Percentiles rank a stretch among this genome's conserved stretches.
phyloP scores from a whole-genome alignment of 2,329 filamentous ascomycete species.

The Pseudogymnoascus sp. region DNA sequence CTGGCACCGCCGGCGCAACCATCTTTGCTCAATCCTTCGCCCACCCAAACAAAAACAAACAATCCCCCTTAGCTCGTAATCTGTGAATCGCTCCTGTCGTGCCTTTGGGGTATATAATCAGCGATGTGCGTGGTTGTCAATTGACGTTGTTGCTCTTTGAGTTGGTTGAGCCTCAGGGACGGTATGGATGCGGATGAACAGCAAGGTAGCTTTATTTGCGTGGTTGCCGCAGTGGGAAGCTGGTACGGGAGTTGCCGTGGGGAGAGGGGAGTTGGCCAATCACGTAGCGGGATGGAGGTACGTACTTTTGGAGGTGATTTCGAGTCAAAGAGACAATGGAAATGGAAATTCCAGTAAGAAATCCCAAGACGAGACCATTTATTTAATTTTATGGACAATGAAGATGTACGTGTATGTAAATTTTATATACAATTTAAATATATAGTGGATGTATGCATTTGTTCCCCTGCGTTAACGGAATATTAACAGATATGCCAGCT shows the following conservation, averaged over 20 bases:
- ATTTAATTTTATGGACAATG: not conserved
- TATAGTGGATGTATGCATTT: not conserved
- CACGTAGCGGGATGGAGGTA: not conserved
- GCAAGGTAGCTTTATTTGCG: conserved; percentile 7
- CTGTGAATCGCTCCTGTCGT: not conserved
- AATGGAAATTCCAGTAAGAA: not conserved
- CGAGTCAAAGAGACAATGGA: not conserved
- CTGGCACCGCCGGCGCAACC: conserved; percentile 69
- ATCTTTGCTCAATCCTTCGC: conserved; percentile 35
- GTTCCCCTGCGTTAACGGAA: not conserved
- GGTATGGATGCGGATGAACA: conserved; percentile 5
- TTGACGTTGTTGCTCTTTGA: not conserved
- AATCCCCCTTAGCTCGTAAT: conserved; percentile 2
- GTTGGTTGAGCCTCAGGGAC: conserved; percentile 3
- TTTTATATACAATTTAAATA: not conserved
- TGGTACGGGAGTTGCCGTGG: conserved; percentile 1
- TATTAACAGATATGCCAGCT: not conserved
- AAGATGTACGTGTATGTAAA: not conserved
- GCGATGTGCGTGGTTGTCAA: conserved; percentile 4
- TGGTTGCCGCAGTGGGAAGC: not conserved
- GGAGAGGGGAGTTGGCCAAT: not conserved
- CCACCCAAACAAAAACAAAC: conserved; percentile 3
- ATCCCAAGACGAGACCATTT: not conserved
- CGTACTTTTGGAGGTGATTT: not conserved
- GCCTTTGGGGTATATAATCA: not conserved